These are phyloP conservation scores for Diversispora eburnea DNA, from an alignment of 192 early-diverging fungal genomes.

Conservation along the genomic window DNA sequence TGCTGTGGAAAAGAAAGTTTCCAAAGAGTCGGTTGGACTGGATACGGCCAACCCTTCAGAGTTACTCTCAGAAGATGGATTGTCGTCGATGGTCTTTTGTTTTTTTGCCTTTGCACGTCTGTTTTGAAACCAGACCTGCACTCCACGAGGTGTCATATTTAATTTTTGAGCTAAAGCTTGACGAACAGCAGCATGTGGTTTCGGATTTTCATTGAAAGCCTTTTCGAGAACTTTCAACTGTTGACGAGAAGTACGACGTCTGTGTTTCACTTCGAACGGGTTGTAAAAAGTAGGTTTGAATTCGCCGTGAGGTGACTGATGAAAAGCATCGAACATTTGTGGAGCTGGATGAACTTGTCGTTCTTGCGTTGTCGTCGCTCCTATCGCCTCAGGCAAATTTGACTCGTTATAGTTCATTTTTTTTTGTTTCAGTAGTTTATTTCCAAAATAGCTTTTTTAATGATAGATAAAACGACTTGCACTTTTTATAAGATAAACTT, in stretches of 20 bases:
- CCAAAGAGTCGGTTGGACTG: slow-evolving; percentile 12
- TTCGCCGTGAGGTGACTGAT: slow-evolving; percentile 44
- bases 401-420: slow-evolving; percentile 20
- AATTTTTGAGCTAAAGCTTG: slow-evolving; percentile 56
- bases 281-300: slow-evolving; percentile 71
- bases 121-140: slow-evolving; percentile 88
- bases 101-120: slow-evolving; percentile 61
- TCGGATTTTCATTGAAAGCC: slow-evolving; percentile 64
- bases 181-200: slow-evolving; percentile 63
- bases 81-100: not conserved
- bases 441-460: not conserved
- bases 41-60: not conserved
- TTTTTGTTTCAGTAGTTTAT: not conserved
- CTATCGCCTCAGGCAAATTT: not conserved
- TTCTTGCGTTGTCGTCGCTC: not conserved
- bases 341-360: slow-evolving; percentile 26
- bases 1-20: slow-evolving; percentile 10
- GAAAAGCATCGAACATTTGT: slow-evolving; percentile 31
- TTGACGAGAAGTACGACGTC: slow-evolving; percentile 65
- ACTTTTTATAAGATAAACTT: not conserved
- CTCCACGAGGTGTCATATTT: slow-evolving; percentile 67
- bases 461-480: slow-evolving; percentile 1
- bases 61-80: not conserved
- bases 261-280: slow-evolving; percentile 74
- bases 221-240: slow-evolving; percentile 71